Conservation (phyloP, 495 filamentous ascomycete genomes). For the Aspergillus campestris region DNA sequence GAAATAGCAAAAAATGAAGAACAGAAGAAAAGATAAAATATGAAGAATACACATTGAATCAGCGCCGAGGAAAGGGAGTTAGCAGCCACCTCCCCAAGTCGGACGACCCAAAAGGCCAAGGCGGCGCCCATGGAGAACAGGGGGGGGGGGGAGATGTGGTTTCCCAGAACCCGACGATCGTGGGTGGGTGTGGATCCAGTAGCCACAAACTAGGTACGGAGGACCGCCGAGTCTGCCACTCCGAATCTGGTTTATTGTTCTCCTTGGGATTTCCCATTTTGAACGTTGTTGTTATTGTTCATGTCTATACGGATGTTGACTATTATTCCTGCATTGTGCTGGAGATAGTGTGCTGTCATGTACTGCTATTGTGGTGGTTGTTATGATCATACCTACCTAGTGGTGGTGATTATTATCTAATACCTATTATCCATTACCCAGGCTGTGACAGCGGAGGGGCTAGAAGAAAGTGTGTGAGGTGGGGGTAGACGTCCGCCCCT, state of each 20-base stretch:
- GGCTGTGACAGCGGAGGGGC: too few species aligned
- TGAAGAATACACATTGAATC: too few species aligned
- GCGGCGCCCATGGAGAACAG: constrained; percentile 4
- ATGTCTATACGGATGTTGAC: too few species aligned
- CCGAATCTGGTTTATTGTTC: not conserved
- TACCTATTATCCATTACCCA: too few species aligned
- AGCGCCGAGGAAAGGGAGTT: constrained; percentile 16
- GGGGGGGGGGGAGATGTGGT: constrained; percentile 14
- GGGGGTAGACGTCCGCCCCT: too few species aligned
- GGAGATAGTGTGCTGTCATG: not conserved
- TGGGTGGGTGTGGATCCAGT: constrained; percentile 26
- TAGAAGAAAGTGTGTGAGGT: too few species aligned
- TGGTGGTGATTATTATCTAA: too few species aligned
- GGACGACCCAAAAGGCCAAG: too few species aligned
- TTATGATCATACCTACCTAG: too few species aligned
- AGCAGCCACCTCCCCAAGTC: not conserved
- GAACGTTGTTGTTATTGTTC: too few species aligned
- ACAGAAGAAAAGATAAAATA: constrained; percentile 6
- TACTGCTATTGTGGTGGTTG: not conserved
- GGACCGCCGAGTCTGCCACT: constrained; percentile 4
- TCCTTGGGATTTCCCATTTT: not conserved
- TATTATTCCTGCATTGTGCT: not conserved
- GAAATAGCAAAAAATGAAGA: constrained; percentile 11
- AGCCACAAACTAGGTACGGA: constrained; percentile 26
- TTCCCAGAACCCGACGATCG: constrained; percentile 37